Percentiles rank a stretch among this genome's conserved stretches.
Evolutionary conservation across 2,329 filamentous ascomycete genomes (phyloP).

Genomic region (Fusarium continuum): DNA sequence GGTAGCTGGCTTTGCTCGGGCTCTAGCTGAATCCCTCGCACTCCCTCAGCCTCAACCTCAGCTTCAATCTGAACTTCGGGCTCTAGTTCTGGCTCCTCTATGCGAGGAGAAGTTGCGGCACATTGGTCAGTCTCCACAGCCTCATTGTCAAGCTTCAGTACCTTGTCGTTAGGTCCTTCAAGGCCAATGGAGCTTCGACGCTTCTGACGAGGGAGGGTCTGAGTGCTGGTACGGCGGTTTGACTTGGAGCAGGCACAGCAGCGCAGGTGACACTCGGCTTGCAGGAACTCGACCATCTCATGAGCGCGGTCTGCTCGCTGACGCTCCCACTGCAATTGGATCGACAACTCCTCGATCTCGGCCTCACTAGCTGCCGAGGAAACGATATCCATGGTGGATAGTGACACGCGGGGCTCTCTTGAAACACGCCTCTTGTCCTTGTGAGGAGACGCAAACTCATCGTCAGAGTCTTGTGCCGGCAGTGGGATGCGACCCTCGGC

Average conservation of each 20-base stretch:
- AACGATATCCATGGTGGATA: slow-evolving; percentile 59
- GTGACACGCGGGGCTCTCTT: slow-evolving; percentile 55
- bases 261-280: slow-evolving; percentile 76
- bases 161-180: slow-evolving; percentile 44
- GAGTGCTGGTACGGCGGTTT: slow-evolving; percentile 22
- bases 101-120: slow-evolving; percentile 16
- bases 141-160: slow-evolving; percentile 49
- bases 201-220: slow-evolving; percentile 34
- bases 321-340: slow-evolving; percentile 65
- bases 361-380: slow-evolving; percentile 65
- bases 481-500: slow-evolving; percentile 76
- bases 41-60: slow-evolving; percentile 8
- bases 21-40: slow-evolving; percentile 9
- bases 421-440: slow-evolving; percentile 58
- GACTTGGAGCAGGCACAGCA: slow-evolving; percentile 69
- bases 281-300: slow-evolving; percentile 79
- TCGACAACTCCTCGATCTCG: slow-evolving; percentile 66
- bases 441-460: slow-evolving; percentile 70
- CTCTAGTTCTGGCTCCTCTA: slow-evolving; percentile 34
- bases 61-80: neutral
- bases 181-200: slow-evolving; percentile 40
- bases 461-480: slow-evolving; percentile 65
- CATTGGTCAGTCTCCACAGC: slow-evolving; percentile 40
- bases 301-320: slow-evolving; percentile 73
- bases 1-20: slow-evolving; percentile 40